A percentile compares a stretch with the other conserved stretches of the same genome.
phyloP scores from a whole-genome alignment of 2,329 filamentous ascomycete species.

The Colletotrichum sp. region DNA sequence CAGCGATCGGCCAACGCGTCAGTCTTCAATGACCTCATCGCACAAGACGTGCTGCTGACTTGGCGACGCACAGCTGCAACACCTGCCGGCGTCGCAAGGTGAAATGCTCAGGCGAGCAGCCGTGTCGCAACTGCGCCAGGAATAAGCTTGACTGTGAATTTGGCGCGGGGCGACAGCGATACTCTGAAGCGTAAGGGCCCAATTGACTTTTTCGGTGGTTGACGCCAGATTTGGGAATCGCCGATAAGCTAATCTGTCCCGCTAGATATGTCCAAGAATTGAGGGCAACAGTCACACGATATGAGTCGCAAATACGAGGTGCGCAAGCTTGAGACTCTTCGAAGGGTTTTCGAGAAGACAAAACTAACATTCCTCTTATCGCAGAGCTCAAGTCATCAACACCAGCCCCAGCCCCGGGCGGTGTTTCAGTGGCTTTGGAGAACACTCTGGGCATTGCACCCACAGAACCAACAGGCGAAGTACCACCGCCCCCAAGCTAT shows the following conservation, averaged over 20 bases:
- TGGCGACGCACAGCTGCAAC: background rate
- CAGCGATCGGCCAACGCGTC: conserved; percentile 18
- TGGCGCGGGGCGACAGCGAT: conserved; percentile 25
- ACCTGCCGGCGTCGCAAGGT: conserved; percentile 38
- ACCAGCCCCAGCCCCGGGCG: background rate
- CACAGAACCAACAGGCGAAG: conserved; percentile 8
- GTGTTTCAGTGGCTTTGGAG: background rate
- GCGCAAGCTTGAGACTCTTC: fast-evolving
- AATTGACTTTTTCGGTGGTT: background rate
- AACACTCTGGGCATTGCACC: conserved; percentile 14
- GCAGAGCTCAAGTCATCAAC: conserved; percentile 3
- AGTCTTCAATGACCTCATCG: conserved; percentile 7
- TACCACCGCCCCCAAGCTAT: conserved; percentile 14
- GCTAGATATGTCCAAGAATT: conserved; percentile 12
- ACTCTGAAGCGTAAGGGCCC: conserved; percentile 16
- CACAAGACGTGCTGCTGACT: background rate
- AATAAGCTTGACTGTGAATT: conserved; percentile 36
- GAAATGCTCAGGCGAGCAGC: conserved; percentile 36
- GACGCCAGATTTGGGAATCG: background rate
- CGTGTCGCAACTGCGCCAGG: conserved; percentile 36
- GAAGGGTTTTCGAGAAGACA: fast-evolving
- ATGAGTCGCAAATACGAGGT: conserved; percentile 11
- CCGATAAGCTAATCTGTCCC: background rate
- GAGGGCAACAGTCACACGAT: conserved; percentile 4
- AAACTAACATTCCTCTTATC: background rate